Evolutionary conservation across 108 stramenopile species (phyloP).

Genomic region (Cyclotella sp.): DNA sequence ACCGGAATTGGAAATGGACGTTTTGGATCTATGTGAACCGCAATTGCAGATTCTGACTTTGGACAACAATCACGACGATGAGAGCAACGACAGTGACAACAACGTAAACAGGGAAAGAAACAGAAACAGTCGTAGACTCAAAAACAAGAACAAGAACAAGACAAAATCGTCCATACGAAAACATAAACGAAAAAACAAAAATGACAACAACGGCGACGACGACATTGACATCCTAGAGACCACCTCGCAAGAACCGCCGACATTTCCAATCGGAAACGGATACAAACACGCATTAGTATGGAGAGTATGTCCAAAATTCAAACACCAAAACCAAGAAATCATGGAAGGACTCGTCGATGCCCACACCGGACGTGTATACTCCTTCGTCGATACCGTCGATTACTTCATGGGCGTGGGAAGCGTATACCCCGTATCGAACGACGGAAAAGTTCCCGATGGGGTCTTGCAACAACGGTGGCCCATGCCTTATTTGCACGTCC

Average conservation of each 20-base stretch:
- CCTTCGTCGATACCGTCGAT: slow-evolving; percentile 23
- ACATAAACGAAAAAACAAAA: not conserved
- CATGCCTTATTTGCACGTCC: slow-evolving; percentile 26
- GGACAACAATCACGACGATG: not conserved
- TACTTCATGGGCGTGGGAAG: slow-evolving; percentile 23
- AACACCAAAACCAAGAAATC: slow-evolving; percentile 16
- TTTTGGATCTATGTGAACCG: slow-evolving; percentile 9
- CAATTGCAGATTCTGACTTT: slow-evolving; percentile 17
- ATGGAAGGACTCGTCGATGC: slow-evolving; percentile 30
- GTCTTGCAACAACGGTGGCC: slow-evolving; percentile 14
- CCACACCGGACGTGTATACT: slow-evolving; percentile 15
- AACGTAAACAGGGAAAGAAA: not conserved
- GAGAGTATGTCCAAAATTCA: slow-evolving; percentile 24
- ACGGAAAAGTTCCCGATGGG: slow-evolving; percentile 24
- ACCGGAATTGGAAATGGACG: not conserved
- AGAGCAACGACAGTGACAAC: not conserved
- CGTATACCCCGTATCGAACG: slow-evolving; percentile 28
- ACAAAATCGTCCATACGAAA: too few species aligned
- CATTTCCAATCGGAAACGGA: not conserved
- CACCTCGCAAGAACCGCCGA: not conserved
- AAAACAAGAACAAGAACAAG: not conserved
- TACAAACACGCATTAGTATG: slow-evolving; percentile 19
- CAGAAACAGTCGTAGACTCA: not conserved
- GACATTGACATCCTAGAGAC: not conserved
- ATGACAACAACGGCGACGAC: not conserved